phyloP scores from a whole-genome alignment of 169 alveolate species.

The Plasmodium fragile region DNA sequence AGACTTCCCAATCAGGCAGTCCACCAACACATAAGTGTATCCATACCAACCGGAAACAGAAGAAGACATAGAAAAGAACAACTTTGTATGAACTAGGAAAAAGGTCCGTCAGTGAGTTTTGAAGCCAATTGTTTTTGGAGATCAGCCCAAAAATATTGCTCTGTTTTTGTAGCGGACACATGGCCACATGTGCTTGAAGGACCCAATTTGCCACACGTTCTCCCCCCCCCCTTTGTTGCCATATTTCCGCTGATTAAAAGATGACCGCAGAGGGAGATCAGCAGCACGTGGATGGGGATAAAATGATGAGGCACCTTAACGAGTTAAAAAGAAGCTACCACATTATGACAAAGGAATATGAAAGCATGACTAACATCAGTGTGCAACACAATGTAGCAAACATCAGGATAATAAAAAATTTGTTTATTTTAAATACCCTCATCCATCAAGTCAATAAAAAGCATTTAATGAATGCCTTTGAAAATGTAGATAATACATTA shows the following conservation, averaged over 20 bases:
- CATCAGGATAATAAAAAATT: slow-evolving; percentile 42
- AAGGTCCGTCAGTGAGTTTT: not conserved
- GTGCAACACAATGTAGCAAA: slow-evolving; percentile 21
- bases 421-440: slow-evolving; percentile 35
- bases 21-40: not conserved
- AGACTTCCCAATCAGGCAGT: not conserved
- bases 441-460: slow-evolving; percentile 46
- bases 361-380: slow-evolving; percentile 10
- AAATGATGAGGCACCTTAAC: not conserved
- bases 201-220: not conserved
- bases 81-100: not conserved
- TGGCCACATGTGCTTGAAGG: not conserved
- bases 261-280: not conserved
- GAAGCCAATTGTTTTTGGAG: not conserved
- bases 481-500: slow-evolving; percentile 36
- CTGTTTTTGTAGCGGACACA: not conserved
- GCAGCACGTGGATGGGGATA: not conserved
- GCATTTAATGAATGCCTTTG: slow-evolving; percentile 24
- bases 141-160: not conserved
- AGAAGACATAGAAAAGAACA: not conserved
- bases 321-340: slow-evolving; percentile 43
- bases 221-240: not conserved
- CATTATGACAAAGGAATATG: slow-evolving; percentile 62
- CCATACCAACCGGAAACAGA: not conserved
- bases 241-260: no score